These are phyloP conservation scores for Fraxinus paxiana DNA, from an alignment of 305 asterid species.

Conservation along the genomic window DNA sequence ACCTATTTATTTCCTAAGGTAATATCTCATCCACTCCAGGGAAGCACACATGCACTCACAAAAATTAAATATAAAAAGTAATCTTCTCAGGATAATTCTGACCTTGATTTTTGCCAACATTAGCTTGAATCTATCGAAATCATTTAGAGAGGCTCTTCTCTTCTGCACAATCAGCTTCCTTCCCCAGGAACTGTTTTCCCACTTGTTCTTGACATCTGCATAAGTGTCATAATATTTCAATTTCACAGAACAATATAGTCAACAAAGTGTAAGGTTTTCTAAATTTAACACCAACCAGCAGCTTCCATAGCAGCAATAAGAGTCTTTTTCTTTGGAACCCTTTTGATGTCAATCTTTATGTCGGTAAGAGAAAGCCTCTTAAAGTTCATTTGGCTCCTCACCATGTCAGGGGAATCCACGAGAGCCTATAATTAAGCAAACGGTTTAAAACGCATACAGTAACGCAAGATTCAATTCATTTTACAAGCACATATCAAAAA, in stretches of 20 bases:
- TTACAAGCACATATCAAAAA: no score
- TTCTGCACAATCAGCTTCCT: constrained; percentile 79
- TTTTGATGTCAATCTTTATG: constrained; percentile 68
- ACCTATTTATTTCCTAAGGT: background rate
- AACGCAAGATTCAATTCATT: background rate
- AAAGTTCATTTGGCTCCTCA: constrained; percentile 74
- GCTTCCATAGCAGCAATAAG: constrained; percentile 80
- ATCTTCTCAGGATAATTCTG: background rate
- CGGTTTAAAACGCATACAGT: background rate
- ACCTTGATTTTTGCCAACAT: constrained; percentile 85
- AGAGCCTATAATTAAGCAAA: constrained; percentile 50
- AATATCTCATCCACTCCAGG: background rate
- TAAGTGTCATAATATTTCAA: background rate
- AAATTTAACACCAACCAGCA: constrained; percentile 48
- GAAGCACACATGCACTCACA: background rate
- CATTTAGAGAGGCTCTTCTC: constrained; percentile 64
- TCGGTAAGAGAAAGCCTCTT: constrained; percentile 78
- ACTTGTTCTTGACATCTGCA: constrained; percentile 72
- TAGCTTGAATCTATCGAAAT: constrained; percentile 68
- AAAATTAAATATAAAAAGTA: background rate
- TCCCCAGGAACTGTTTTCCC: constrained; percentile 90
- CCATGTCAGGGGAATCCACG: constrained; percentile 84
- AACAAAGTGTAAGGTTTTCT: background rate
- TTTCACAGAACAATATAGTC: background rate
- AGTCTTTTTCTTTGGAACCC: constrained; percentile 68